A percentile compares a stretch with the other conserved stretches of the same genome.
phyloP scores from a whole-genome alignment of 2,329 filamentous ascomycete genomes.

The Monilinia polystroma region DNA sequence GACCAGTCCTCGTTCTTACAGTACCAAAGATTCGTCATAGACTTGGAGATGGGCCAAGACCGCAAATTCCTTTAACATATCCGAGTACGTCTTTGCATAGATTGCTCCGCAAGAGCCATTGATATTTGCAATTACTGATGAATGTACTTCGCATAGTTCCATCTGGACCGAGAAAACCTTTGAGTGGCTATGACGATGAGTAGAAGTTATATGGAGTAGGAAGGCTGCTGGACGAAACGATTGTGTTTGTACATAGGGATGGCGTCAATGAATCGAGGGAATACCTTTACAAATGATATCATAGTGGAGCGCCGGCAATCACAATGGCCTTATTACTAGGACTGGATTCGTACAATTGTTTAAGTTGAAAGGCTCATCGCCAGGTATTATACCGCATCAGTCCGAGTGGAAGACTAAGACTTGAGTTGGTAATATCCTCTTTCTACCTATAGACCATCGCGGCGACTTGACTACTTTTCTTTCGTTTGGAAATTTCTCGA shows the following conservation, averaged over 20 bases:
- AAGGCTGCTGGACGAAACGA: constrained; percentile 2
- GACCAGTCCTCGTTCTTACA: constrained; percentile 67
- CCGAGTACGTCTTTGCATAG: constrained; percentile 66
- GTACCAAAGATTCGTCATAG: constrained; percentile 71
- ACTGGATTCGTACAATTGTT: not conserved
- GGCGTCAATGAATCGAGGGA: constrained; percentile 19
- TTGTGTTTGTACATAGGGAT: constrained; percentile 20
- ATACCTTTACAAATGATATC: constrained; percentile 18
- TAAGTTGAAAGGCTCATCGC: not conserved
- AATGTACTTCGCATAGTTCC: constrained; percentile 48
- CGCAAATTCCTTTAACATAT: constrained; percentile 82
- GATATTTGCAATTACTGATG: constrained; percentile 29
- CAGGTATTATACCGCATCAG: not conserved
- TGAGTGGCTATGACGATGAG: constrained; percentile 60
- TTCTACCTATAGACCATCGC: not conserved
- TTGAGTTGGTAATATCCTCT: not conserved
- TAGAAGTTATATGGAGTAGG: constrained; percentile 11
- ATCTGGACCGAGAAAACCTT: constrained; percentile 55
- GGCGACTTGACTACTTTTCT: not conserved
- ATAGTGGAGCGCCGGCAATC: not conserved
- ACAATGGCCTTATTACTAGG: not conserved
- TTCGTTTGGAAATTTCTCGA: not conserved
- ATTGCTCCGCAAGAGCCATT: not conserved
- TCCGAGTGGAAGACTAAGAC: constrained; percentile 4
- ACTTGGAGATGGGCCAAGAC: constrained; percentile 71